Base-by-base conservation (phyloP, 1,284 basidiomycete species). In the Microbotryum lychnidis-dioicae region DNA sequence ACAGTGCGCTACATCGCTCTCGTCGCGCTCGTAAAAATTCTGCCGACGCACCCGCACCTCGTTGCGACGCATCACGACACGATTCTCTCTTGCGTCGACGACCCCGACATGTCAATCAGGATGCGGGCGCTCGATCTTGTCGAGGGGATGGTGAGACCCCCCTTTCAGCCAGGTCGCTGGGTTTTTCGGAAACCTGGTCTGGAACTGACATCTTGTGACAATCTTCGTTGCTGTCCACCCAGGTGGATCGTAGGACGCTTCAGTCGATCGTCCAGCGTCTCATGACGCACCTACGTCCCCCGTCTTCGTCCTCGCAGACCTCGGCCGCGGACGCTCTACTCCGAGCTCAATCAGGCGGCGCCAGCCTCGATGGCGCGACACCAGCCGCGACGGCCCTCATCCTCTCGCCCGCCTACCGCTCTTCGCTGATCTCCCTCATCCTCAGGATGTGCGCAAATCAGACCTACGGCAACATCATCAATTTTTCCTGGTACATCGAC, bases 401-500 rank as follows among this genome's bases (percentile, higher is more conserved):
- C 60, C 67, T 79, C 4, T 67, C 79, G 2, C 74, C 79, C 18
- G 79, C 83, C 1, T 72, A 75, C 59, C 71, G 72, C 50, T 65
- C 70, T 31, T 64, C 68, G 10, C 64, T 75, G 83, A 12, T 83
- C 79, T 12, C 83, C 83, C 60, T 69, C 50, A 68, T 70, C 52
- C 21, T 73, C 21, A 48, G 67, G 20, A 61, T 69, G 57, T 61
- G 69, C 61, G 60, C 71, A 57, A 56, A 54, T 42, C 50, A 20
- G 47, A 74, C 65, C 8, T 98, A 96, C 71, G 84, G 85, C 58
- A 87, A 93, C 71, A 82, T 99, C 45, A 81, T 81, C 46, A 91
- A 97, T 76, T 97, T 97, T 73, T 87, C 93, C 71, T 99, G 96
- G 96, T 96, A 91, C 73, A 79, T 97, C 29, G 94, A 92, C 9